Evolutionary conservation across 2,329 filamentous ascomycete species (phyloP).

Genomic region (Chaetomium olivaceum): DNA sequence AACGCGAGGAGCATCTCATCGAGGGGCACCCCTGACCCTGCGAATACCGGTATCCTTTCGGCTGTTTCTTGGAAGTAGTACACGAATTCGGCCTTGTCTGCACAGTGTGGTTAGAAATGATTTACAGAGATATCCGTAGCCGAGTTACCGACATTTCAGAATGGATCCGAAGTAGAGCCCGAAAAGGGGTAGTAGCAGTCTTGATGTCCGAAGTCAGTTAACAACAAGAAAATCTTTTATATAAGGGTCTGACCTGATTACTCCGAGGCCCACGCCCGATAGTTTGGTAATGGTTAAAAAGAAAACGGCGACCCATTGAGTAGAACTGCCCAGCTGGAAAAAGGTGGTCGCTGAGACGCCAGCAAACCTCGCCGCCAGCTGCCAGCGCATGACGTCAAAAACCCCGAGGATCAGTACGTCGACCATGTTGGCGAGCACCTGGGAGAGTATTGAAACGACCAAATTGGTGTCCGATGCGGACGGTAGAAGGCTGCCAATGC

Average conservation of each 20-base stretch:
- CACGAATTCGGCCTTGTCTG: constrained; percentile 13
- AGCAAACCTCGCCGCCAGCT: neutral
- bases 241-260: constrained; percentile 2
- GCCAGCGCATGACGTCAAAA: constrained; percentile 11
- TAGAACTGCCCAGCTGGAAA: constrained; percentile 12
- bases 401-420: constrained; percentile 2
- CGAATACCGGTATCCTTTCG: constrained; percentile 4
- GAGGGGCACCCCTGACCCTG: constrained; percentile 9
- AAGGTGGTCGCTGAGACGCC: constrained; percentile 14
- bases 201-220: neutral
- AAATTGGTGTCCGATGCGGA: constrained; percentile 11
- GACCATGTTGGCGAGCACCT: constrained; percentile 6
- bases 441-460: constrained; percentile 12
- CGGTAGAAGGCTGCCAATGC: constrained; percentile 6
- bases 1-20: constrained; percentile 1
- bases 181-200: constrained; percentile 7
- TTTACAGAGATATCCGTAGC: neutral
- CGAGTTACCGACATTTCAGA: constrained; percentile 1
- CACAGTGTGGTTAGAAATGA: too few species aligned
- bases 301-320: constrained; percentile 10
- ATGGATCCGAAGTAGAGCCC: constrained; percentile 16
- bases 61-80: constrained; percentile 8
- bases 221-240: neutral
- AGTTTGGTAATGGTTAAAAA: constrained; percentile 12
- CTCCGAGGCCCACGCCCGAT: neutral